Conservation (phyloP, 2,329 filamentous ascomycete genomes). For the Ilyonectria destructans region DNA sequence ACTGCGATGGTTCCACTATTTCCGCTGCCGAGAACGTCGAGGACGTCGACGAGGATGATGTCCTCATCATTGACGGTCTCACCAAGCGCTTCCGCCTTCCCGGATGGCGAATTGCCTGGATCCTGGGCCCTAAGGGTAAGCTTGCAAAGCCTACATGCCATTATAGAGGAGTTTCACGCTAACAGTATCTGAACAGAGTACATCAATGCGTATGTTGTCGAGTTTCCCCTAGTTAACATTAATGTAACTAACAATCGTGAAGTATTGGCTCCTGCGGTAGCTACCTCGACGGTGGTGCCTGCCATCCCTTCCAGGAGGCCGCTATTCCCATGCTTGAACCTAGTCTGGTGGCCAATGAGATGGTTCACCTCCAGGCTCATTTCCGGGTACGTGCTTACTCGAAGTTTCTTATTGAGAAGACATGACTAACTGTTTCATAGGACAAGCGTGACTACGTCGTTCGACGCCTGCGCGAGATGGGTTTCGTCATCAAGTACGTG, state of each 20-base stretch:
- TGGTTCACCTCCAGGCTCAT: slow-evolving; percentile 90
- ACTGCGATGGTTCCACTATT: slow-evolving; percentile 92
- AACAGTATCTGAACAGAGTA: slow-evolving; percentile 73
- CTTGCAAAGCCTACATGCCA: background rate
- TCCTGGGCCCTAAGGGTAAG: slow-evolving; percentile 86
- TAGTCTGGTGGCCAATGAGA: slow-evolving; percentile 83
- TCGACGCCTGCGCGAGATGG: slow-evolving; percentile 84
- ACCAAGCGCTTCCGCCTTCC: slow-evolving; percentile 98
- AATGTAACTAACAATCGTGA: slow-evolving; percentile 37
- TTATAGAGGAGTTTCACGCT: slow-evolving; percentile 14
- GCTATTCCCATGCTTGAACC: slow-evolving; percentile 96
- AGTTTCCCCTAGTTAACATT: background rate
- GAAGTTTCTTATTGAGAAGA: background rate
- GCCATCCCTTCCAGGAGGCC: slow-evolving; percentile 95
- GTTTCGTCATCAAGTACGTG: slow-evolving; percentile 87
- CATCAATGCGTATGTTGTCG: slow-evolving; percentile 79
- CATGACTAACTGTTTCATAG: slow-evolving; percentile 53
- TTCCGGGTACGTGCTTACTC: slow-evolving; percentile 75
- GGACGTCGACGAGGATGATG: slow-evolving; percentile 91
- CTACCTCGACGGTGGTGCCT: slow-evolving; percentile 95
- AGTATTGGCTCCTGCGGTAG: slow-evolving; percentile 91
- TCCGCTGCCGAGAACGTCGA: slow-evolving; percentile 91
- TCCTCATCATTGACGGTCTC: slow-evolving; percentile 94
- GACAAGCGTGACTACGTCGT: slow-evolving; percentile 95
- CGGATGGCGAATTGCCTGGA: slow-evolving; percentile 97